Conservation (phyloP, 2,329 filamentous ascomycete species). For the Aspergillus pseudonomiae region DNA sequence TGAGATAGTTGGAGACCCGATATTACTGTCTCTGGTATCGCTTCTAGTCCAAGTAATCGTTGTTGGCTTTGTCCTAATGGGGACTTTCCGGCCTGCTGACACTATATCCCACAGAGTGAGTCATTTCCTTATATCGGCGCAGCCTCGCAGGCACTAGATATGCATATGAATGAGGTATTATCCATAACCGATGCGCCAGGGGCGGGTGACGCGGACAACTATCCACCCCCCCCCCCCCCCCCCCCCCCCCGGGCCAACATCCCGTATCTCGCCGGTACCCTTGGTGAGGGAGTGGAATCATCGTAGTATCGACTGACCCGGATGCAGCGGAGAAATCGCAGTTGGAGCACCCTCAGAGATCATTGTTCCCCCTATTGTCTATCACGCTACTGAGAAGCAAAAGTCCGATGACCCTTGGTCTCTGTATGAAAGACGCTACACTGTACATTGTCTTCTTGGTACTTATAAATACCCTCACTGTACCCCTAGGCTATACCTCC, state of each 20-base stretch:
- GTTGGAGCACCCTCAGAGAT: background rate
- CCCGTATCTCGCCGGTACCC: background rate
- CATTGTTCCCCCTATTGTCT: background rate
- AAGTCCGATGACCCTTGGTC: background rate
- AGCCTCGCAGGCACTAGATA: too few species aligned
- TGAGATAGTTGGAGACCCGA: background rate
- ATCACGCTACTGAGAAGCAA: background rate
- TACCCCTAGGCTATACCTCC: background rate
- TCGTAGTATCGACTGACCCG: too few species aligned
- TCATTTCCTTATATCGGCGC: background rate
- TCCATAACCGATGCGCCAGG: background rate
- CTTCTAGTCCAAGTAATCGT: background rate
- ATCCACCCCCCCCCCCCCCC: too few species aligned
- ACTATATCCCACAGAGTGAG: background rate
- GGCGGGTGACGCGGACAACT: background rate
- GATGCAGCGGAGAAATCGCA: background rate
- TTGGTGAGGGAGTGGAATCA: background rate
- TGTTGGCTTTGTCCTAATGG: background rate
- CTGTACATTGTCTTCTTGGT: background rate
- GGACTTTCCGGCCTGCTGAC: background rate
- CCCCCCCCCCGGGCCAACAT: background rate
- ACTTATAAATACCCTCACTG: background rate
- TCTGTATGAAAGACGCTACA: background rate
- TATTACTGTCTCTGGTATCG: background rate
- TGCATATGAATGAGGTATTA: too few species aligned